Conservation (phyloP, 2,329 filamentous ascomycete genomes). For the Ascochyta viciae-villosae region DNA sequence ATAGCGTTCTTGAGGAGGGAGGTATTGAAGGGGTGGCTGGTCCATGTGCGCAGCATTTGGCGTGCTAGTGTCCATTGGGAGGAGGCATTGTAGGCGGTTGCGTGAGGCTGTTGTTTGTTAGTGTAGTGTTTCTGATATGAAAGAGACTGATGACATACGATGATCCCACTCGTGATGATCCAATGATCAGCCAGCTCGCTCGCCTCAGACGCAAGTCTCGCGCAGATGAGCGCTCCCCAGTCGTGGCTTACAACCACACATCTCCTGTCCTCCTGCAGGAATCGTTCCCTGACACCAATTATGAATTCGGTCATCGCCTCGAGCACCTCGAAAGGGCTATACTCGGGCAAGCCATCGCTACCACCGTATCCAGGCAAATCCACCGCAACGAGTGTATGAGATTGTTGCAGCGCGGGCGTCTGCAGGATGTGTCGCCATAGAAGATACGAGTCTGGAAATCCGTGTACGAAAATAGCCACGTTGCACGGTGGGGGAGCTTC, state of each 20-base stretch:
- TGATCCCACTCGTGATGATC: conserved; percentile 60
- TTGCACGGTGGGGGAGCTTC: conserved; percentile 33
- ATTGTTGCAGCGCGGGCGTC: conserved; percentile 46
- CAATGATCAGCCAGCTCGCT: conserved; percentile 62
- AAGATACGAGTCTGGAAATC: conserved; percentile 65
- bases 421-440: conserved; percentile 61
- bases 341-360: conserved; percentile 59
- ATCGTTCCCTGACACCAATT: conserved; percentile 57
- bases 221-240: conserved; percentile 62
- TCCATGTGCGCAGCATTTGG: conserved; percentile 60
- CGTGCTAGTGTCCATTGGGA: conserved; percentile 52
- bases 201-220: conserved; percentile 65
- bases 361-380: conserved; percentile 67
- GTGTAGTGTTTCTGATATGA: not conserved
- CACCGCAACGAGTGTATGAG: conserved; percentile 59
- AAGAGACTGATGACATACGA: conserved; percentile 51
- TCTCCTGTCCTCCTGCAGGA: conserved; percentile 39
- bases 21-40: conserved; percentile 53
- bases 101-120: conserved; percentile 45
- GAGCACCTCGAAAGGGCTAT: conserved; percentile 59
- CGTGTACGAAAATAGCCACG: conserved; percentile 64
- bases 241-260: conserved; percentile 61
- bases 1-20: conserved; percentile 55
- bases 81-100: conserved; percentile 53
- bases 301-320: conserved; percentile 63